Conservation (phyloP, 2,329 filamentous ascomycete genomes). For the Pyrenophora seminiperda region DNA sequence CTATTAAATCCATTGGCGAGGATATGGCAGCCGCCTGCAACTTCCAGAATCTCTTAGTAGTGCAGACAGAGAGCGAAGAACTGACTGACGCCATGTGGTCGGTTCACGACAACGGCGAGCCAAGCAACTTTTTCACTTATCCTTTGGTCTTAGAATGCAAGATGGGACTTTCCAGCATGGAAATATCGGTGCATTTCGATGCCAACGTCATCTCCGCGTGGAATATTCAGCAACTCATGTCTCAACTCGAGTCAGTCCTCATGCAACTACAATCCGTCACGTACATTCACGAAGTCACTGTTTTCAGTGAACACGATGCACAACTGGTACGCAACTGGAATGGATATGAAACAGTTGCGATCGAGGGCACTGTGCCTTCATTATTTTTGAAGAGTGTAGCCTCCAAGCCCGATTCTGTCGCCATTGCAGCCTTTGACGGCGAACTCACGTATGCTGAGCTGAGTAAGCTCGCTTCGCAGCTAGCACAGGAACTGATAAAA, state of each 20-base stretch:
- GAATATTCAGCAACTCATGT: constrained; percentile 38
- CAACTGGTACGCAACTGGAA: constrained; percentile 36
- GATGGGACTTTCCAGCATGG: constrained; percentile 22
- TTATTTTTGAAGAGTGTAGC: constrained; percentile 31
- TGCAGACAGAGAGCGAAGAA: constrained; percentile 50
- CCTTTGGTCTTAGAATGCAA: constrained; percentile 42
- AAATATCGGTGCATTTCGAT: constrained; percentile 37
- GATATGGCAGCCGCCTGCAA: constrained; percentile 63
- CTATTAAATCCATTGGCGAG: constrained; percentile 52
- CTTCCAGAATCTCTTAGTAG: constrained; percentile 60
- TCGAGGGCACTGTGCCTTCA: constrained; percentile 35
- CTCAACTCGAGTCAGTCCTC: constrained; percentile 37
- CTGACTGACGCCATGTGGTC: constrained; percentile 36
- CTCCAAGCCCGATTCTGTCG: constrained; percentile 24
- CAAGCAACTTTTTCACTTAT: constrained; percentile 43
- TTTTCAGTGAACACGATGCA: constrained; percentile 37
- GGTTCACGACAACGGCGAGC: constrained; percentile 33
- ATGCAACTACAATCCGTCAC: constrained; percentile 31
- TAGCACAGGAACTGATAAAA: constrained; percentile 37
- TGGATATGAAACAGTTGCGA: constrained; percentile 19
- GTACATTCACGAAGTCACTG: constrained; percentile 28
- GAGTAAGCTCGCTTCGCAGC: constrained; percentile 23
- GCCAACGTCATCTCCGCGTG: constrained; percentile 34
- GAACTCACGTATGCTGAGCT: constrained; percentile 39
- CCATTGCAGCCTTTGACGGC: constrained; percentile 39